phyloP scores from a whole-genome alignment of 164 flowering plant genomes.

The Euptelea pleiosperma region DNA sequence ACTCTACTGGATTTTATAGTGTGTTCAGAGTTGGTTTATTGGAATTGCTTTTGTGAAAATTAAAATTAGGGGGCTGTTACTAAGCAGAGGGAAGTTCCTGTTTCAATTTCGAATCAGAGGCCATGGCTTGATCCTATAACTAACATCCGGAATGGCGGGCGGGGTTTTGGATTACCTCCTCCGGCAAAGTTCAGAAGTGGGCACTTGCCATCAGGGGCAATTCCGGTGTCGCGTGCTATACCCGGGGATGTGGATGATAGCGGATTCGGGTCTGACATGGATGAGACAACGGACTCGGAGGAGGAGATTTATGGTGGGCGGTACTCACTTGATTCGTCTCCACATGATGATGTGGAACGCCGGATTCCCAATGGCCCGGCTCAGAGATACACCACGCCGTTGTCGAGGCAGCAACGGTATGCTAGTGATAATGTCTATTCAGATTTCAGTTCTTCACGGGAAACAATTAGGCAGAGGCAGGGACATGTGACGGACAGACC shows the following conservation, averaged over 20 bases:
- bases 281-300: constrained; percentile 52
- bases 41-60: constrained; percentile 4
- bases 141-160: constrained; percentile 21
- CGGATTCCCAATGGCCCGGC: constrained; percentile 18
- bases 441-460: constrained; percentile 35
- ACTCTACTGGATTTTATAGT: not conserved
- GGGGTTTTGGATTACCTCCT: constrained; percentile 63
- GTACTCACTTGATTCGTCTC: constrained; percentile 55
- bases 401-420: constrained; percentile 18
- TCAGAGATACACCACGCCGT: constrained; percentile 13
- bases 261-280: constrained; percentile 61
- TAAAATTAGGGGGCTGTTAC: constrained; percentile 18
- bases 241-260: constrained; percentile 36
- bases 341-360: constrained; percentile 29
- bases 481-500: constrained; percentile 14
- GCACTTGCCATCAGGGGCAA: constrained; percentile 44
- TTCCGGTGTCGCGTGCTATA: constrained; percentile 35
- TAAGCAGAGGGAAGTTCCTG: constrained; percentile 24
- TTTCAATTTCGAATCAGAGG: constrained; percentile 28
- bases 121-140: constrained; percentile 35
- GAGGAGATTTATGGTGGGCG: constrained; percentile 57
- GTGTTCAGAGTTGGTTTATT: not conserved
- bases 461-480: constrained; percentile 12
- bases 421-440: constrained; percentile 27
- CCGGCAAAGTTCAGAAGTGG: constrained; percentile 62